These are phyloP conservation scores for Noccaea bulbosa DNA, from an alignment of 345 rosid species.

Conservation along the genomic window DNA sequence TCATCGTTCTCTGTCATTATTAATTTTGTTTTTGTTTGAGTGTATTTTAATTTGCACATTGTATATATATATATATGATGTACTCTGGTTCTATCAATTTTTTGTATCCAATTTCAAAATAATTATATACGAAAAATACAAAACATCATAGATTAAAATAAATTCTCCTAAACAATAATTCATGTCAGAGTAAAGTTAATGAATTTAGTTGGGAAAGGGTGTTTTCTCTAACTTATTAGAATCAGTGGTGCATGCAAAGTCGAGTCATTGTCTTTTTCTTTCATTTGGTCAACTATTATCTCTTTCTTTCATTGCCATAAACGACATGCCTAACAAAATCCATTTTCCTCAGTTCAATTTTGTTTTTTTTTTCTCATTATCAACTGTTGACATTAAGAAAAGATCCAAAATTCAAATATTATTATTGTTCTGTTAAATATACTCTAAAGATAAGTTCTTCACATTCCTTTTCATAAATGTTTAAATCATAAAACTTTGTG, in stretches of 20 bases:
- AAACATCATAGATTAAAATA: no score
- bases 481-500: no score
- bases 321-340: background rate
- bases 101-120: no score
- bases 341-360: background rate
- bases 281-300: background rate
- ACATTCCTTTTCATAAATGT: no score
- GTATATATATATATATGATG: no score
- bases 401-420: background rate
- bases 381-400: background rate
- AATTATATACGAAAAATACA: no score
- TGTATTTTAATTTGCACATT: no score
- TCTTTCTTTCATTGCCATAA: constrained; percentile 5
- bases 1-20: no score
- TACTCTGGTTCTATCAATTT: no score
- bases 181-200: background rate
- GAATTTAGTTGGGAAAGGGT: constrained; percentile 3
- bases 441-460: no score
- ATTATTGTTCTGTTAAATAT: no score
- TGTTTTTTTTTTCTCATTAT: background rate
- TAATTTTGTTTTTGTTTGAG: no score
- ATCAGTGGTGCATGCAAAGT: constrained; percentile 14
- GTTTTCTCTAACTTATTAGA: background rate
- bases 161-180: background rate
- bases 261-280: constrained; percentile 15